phyloP scores from a whole-genome alignment of 192 early-diverging fungal genomes.

The Funneliformis mosseae region DNA sequence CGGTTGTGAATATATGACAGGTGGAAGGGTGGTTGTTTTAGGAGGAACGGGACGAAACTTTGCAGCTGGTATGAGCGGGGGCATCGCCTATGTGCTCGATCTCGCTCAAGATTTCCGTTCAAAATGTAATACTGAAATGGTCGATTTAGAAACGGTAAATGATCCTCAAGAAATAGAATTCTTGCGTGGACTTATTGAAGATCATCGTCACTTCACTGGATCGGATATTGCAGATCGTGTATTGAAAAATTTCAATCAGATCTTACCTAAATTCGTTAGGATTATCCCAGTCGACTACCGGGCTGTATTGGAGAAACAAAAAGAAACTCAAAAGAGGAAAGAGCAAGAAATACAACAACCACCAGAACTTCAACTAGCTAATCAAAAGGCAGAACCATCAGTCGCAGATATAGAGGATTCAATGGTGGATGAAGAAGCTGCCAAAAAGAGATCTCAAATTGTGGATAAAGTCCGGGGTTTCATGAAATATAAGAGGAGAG shows the following conservation, averaged over 20 bases:
- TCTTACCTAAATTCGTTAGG: constrained; percentile 85
- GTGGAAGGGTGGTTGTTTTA: constrained; percentile 88
- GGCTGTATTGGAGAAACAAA: constrained; percentile 71
- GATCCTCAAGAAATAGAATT: constrained; percentile 75
- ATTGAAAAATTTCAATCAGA: constrained; percentile 67
- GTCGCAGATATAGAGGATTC: constrained; percentile 91
- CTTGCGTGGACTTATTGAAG: constrained; percentile 75
- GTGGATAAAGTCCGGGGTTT: constrained; percentile 97
- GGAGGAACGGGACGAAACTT: constrained; percentile 94
- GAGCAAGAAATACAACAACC: constrained; percentile 37
- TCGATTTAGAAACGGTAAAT: constrained; percentile 80
- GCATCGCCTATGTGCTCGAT: constrained; percentile 93
- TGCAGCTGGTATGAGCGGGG: constrained; percentile 98
- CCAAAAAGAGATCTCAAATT: constrained; percentile 63
- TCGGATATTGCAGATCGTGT: constrained; percentile 74
- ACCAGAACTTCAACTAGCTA: constrained; percentile 29
- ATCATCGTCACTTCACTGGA: constrained; percentile 82
- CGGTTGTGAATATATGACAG: constrained; percentile 99
- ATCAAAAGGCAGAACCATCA: constrained; percentile 58
- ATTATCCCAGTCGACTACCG: constrained; percentile 94
- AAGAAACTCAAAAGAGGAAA: constrained; percentile 46
- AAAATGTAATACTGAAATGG: constrained; percentile 91
- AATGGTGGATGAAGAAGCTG: constrained; percentile 75
- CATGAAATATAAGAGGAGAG: constrained; percentile 89
- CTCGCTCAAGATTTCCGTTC: constrained; percentile 59